These are phyloP conservation scores for Clathrospora elynae DNA, from an alignment of 2,329 filamentous ascomycete genomes.

Conservation along the genomic window DNA sequence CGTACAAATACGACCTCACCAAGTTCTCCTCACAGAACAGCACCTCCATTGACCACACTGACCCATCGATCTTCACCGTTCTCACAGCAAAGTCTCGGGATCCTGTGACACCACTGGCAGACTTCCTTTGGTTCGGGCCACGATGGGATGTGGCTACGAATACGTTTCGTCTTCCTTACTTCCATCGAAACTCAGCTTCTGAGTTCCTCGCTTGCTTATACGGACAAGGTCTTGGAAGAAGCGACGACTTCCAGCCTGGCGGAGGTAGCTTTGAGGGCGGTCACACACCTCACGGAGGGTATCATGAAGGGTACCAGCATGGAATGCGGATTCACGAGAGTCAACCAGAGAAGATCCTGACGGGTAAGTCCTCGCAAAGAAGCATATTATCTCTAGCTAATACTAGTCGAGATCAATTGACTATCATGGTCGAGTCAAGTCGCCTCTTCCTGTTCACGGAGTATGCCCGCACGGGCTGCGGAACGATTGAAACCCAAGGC, in stretches of 20 bases:
- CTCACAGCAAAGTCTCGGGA: constrained; percentile 47
- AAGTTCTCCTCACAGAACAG: constrained; percentile 51
- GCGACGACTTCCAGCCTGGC: constrained; percentile 52
- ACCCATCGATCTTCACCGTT: constrained; percentile 48
- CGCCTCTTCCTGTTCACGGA: constrained; percentile 49
- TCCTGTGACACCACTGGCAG: constrained; percentile 44
- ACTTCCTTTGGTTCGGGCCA: constrained; percentile 49
- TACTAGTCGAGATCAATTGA: constrained; percentile 40
- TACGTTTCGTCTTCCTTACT: constrained; percentile 49
- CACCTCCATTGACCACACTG: constrained; percentile 49
- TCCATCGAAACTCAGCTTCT: constrained; percentile 47
- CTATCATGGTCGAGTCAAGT: constrained; percentile 48
- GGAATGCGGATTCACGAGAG: constrained; percentile 54
- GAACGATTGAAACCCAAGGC: constrained; percentile 43
- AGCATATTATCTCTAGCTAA: constrained; percentile 2
- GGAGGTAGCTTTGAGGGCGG: constrained; percentile 47
- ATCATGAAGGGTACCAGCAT: constrained; percentile 53
- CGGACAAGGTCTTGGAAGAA: constrained; percentile 45
- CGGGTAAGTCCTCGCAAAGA: constrained; percentile 25
- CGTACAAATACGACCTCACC: constrained; percentile 62
- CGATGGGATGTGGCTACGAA: constrained; percentile 49
- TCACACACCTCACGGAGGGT: constrained; percentile 49
- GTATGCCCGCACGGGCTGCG: constrained; percentile 44
- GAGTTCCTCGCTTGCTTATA: constrained; percentile 49
- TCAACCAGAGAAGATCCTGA: constrained; percentile 52